phyloP scores from a whole-genome alignment of 75 land plant species.

The Pinus albicaulis region DNA sequence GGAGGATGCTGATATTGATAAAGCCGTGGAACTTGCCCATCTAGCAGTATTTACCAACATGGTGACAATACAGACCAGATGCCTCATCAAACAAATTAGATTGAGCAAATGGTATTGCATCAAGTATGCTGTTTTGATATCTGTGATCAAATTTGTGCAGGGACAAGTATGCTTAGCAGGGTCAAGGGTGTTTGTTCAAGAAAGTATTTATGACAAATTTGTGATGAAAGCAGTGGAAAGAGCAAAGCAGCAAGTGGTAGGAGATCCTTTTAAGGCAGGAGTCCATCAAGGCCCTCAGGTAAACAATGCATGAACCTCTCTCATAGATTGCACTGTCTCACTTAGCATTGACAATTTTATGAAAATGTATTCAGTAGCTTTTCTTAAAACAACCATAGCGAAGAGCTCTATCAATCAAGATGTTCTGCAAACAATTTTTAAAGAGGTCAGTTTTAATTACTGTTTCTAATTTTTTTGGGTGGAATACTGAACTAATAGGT shows the following conservation, averaged over 20 bases:
- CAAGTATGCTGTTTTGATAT: too few species aligned
- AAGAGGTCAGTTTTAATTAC: too few species aligned
- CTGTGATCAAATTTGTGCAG: background rate
- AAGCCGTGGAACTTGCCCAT: slow-evolving; percentile 27
- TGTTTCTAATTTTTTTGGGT: too few species aligned
- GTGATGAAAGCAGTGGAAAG: slow-evolving; percentile 11
- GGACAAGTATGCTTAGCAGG: slow-evolving; percentile 33
- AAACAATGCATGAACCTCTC: background rate
- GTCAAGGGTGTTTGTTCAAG: slow-evolving; percentile 32
- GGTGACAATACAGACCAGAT: background rate
- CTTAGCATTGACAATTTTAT: too few species aligned
- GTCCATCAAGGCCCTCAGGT: slow-evolving; percentile 37
- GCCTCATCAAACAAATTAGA: too few species aligned
- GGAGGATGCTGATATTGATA: slow-evolving; percentile 26
- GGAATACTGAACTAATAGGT: too few species aligned
- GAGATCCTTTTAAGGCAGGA: slow-evolving; percentile 26
- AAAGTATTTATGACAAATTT: slow-evolving; percentile 19
- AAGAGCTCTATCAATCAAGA: too few species aligned
- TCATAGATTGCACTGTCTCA: too few species aligned
- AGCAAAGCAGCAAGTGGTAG: slow-evolving; percentile 15
- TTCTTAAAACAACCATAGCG: too few species aligned
- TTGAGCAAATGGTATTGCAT: too few species aligned
- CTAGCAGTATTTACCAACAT: slow-evolving; percentile 14
- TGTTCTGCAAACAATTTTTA: too few species aligned
- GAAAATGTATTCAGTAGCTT: too few species aligned